A percentile compares a stretch with the other conserved stretches of the same genome.
Evolutionary conservation across 108 stramenopile species (phyloP).

Genomic region (Craspedostauros australis): DNA sequence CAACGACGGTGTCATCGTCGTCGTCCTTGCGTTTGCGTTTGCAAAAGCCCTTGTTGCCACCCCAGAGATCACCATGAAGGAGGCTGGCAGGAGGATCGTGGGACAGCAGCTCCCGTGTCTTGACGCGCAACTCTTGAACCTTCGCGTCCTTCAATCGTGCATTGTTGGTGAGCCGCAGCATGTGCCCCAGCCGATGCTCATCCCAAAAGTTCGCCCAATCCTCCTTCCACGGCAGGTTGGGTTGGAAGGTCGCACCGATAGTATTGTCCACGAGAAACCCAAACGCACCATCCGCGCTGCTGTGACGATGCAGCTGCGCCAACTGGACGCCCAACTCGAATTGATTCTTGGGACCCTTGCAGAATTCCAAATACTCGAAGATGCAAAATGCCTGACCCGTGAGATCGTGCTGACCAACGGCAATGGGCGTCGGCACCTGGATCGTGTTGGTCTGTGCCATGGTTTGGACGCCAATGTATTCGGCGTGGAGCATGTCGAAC

Average conservation of each 20-base stretch:
- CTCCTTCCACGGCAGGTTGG: slow-evolving; percentile 62
- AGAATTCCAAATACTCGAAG: slow-evolving; percentile 77
- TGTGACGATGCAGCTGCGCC: slow-evolving; percentile 55
- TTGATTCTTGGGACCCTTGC: slow-evolving; percentile 38
- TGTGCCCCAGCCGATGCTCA: slow-evolving; percentile 61
- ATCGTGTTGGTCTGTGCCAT: slow-evolving; percentile 65
- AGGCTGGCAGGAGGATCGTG: slow-evolving; percentile 54
- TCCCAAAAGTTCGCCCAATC: slow-evolving; percentile 82
- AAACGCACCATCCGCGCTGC: slow-evolving; percentile 26
- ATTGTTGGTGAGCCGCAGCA: slow-evolving; percentile 52
- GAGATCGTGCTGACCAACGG: slow-evolving; percentile 38
- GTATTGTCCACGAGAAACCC: slow-evolving; percentile 80
- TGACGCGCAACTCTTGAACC: slow-evolving; percentile 19
- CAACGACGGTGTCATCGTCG: too few species aligned
- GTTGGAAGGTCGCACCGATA: slow-evolving; percentile 70
- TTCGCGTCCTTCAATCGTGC: slow-evolving; percentile 21
- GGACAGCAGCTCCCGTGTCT: slow-evolving; percentile 52
- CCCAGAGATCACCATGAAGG: slow-evolving; percentile 81
- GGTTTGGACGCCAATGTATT: slow-evolving; percentile 68
- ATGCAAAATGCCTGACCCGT: slow-evolving; percentile 41
- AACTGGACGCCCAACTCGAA: slow-evolving; percentile 59
- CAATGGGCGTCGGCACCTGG: slow-evolving; percentile 60
- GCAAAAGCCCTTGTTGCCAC: slow-evolving; percentile 68
- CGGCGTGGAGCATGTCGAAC: slow-evolving; percentile 62
- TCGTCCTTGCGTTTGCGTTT: slow-evolving; percentile 28